Percentiles rank a stretch among this genome's conserved stretches.
Evolutionary conservation across 2,329 filamentous ascomycete species (phyloP).

Genomic region (Colletotrichum tabaci): DNA sequence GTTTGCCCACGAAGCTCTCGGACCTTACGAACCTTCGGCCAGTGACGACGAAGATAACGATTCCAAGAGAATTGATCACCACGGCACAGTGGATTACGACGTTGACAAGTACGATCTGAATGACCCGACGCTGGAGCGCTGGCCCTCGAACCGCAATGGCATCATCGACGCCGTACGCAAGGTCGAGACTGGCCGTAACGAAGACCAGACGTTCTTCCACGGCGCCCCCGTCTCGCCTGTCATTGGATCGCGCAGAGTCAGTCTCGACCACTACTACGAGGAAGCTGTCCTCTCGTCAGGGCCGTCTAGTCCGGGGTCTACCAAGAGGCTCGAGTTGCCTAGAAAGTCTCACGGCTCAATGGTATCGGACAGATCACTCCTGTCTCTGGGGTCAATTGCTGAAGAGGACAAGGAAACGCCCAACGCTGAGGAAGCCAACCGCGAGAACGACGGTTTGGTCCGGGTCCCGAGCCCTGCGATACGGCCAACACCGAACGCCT

Average conservation of each 20-base stretch:
- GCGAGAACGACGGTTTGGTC: slow-evolving; percentile 34
- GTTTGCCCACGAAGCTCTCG: slow-evolving; percentile 64
- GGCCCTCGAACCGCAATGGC: slow-evolving; percentile 61
- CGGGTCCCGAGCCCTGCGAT: slow-evolving; percentile 50
- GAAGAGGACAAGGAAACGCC: slow-evolving; percentile 51
- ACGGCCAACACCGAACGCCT: slow-evolving; percentile 44
- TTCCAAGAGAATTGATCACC: slow-evolving; percentile 16
- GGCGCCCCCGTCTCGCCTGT: slow-evolving; percentile 55
- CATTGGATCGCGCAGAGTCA: slow-evolving; percentile 52
- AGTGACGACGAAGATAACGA: slow-evolving; percentile 49
- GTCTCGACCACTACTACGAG: slow-evolving; percentile 54
- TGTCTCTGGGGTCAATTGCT: slow-evolving; percentile 62
- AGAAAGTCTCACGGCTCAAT: slow-evolving; percentile 47
- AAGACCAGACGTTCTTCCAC: slow-evolving; percentile 56
- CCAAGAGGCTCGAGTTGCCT: slow-evolving; percentile 49
- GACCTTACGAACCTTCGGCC: slow-evolving; percentile 56
- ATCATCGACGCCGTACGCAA: slow-evolving; percentile 63
- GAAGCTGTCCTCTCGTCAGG: slow-evolving; percentile 54
- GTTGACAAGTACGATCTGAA: slow-evolving; percentile 55
- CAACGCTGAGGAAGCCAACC: slow-evolving; percentile 36
- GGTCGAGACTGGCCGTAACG: slow-evolving; percentile 60
- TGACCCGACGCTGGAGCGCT: slow-evolving; percentile 64
- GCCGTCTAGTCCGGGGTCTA: slow-evolving; percentile 52
- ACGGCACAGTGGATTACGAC: slow-evolving; percentile 43
- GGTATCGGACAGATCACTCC: slow-evolving; percentile 53